phyloP scores from a whole-genome alignment of 1,139 yeast genomes.

The Magnusiomyces sp. region DNA sequence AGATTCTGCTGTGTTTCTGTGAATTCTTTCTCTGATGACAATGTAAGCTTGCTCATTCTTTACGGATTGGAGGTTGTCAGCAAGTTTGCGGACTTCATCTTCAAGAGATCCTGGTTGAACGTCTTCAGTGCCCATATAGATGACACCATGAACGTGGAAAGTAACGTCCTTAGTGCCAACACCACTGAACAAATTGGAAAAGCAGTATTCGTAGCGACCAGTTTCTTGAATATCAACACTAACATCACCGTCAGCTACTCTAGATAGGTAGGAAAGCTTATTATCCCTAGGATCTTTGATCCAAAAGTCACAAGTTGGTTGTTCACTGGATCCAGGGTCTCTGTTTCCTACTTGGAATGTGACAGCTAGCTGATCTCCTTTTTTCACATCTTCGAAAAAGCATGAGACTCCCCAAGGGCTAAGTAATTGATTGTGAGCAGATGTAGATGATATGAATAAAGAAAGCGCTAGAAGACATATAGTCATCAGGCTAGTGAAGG shows the following conservation, averaged over 20 bases:
- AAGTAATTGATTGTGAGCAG: conserved; percentile 73
- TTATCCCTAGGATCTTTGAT: conserved; percentile 54
- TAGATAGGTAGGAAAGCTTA: conserved; percentile 42
- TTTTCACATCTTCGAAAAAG: conserved; percentile 73
- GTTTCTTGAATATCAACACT: conserved; percentile 51
- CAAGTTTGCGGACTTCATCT: conserved; percentile 68
- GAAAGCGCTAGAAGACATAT: conserved; percentile 11
- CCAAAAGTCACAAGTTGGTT: conserved; percentile 68
- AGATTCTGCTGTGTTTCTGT: conserved; percentile 96
- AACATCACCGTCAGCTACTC: conserved; percentile 76
- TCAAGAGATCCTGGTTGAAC: conserved; percentile 79
- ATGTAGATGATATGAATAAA: conserved; percentile 20
- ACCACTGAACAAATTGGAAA: conserved; percentile 73
- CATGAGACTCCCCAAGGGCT: conserved; percentile 87
- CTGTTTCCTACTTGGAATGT: conserved; percentile 93
- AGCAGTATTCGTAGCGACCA: conserved; percentile 86
- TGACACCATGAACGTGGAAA: conserved; percentile 89
- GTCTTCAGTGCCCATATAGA: conserved; percentile 78
- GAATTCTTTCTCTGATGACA: conserved; percentile 93
- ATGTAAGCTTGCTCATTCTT: conserved; percentile 83
- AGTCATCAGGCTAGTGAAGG: not conserved
- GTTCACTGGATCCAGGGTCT: conserved; percentile 69
- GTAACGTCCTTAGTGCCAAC: conserved; percentile 82
- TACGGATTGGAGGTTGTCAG: conserved; percentile 73
- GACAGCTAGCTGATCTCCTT: conserved; percentile 80